Evolutionary conservation across 257 asterid species (phyloP).

Genomic region (Solanum sitiens): DNA sequence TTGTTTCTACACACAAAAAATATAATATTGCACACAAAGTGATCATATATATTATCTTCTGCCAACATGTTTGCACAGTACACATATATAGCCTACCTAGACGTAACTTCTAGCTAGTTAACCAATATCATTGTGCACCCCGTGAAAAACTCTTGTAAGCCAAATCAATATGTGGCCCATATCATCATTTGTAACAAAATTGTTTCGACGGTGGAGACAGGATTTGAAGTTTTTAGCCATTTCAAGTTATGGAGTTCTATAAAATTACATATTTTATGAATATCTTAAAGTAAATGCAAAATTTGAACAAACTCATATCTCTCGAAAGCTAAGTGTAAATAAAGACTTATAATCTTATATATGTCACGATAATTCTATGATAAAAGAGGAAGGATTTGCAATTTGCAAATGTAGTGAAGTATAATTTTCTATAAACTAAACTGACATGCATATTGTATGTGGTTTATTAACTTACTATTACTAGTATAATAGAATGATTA

Average conservation of each 20-base stretch:
- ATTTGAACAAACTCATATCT: not conserved
- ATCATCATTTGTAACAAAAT: not conserved
- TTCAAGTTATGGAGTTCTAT: not conserved
- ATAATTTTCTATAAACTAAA: not conserved
- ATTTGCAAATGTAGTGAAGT: not conserved
- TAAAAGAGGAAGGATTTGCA: not conserved
- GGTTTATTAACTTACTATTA: not conserved
- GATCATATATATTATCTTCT: not conserved
- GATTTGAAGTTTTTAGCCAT: not conserved
- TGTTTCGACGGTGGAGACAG: fast-evolving
- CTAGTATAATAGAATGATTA: not conserved
- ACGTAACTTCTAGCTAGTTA: not conserved
- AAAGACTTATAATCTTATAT: no score
- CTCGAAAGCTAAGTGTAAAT: not conserved
- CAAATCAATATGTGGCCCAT: not conserved
- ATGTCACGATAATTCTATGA: not conserved
- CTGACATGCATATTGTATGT: not conserved
- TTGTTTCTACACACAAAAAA: not conserved
- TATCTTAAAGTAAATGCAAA: not conserved
- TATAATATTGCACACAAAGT: no score
- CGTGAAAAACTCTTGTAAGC: not conserved
- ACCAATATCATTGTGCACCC: not conserved
- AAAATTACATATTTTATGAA: not conserved
- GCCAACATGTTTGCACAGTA: not conserved
- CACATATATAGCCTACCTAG: not conserved